Conservation (phyloP, 2,329 filamentous ascomycete species). For the Fusarium floridanum region DNA sequence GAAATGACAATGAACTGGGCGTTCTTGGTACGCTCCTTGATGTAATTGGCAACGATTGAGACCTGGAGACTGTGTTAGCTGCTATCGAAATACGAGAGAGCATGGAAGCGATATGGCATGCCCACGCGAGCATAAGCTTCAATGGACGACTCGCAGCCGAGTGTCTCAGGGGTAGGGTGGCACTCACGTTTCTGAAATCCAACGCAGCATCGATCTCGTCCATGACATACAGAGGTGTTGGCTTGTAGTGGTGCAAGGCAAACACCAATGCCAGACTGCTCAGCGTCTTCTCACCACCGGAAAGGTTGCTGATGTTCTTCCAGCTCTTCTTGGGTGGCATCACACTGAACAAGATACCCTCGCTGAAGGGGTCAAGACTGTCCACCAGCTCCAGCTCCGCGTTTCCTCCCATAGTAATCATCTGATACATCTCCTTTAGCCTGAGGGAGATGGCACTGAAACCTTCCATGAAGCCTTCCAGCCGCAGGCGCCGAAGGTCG, state of each 20-base stretch:
- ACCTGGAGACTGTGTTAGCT: constrained; percentile 67
- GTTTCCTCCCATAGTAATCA: constrained; percentile 99
- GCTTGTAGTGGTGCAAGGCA: constrained; percentile 97
- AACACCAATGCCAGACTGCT: constrained; percentile 96
- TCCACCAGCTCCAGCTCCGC: constrained; percentile 98
- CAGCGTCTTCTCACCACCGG: constrained; percentile 96
- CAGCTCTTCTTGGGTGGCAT: constrained; percentile 99
- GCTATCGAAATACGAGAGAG: constrained; percentile 16
- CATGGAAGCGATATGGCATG: constrained; percentile 25
- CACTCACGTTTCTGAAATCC: constrained; percentile 95
- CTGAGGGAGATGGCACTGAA: constrained; percentile 94
- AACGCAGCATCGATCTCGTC: constrained; percentile 98
- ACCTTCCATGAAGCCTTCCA: constrained; percentile 98
- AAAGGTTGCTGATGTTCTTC: constrained; percentile 98
- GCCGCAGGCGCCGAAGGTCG: constrained; percentile 86
- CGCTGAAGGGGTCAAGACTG: constrained; percentile 94
- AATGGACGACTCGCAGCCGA: constrained; percentile 36
- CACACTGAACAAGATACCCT: constrained; percentile 96
- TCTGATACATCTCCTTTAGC: constrained; percentile 99
- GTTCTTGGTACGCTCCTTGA: constrained; percentile 99
- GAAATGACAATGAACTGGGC: constrained; percentile 99
- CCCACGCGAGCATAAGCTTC: constrained; percentile 24
- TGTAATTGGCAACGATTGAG: constrained; percentile 97
- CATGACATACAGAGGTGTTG: constrained; percentile 98
- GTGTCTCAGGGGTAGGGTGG: constrained; percentile 38